Conservation (phyloP, 805 yeast species). For the Metschnikowia cerradonensis region DNA sequence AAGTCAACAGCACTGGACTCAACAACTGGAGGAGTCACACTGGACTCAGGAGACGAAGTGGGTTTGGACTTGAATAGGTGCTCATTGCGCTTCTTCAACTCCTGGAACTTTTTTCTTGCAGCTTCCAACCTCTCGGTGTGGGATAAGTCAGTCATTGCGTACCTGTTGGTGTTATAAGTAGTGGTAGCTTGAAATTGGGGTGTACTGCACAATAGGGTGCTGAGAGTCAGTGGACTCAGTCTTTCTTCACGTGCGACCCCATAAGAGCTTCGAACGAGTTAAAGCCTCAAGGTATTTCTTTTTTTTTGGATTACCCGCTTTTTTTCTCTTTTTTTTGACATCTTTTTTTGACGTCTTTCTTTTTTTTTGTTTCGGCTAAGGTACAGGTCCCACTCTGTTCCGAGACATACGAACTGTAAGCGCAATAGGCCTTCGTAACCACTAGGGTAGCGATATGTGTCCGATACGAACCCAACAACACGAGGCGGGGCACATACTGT, state of each 20-base stretch:
- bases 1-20: slow-evolving; percentile 1
- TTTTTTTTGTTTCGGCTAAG: too few species aligned
- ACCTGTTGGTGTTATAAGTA: not conserved
- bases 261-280: too few species aligned
- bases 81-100: slow-evolving; percentile 47
- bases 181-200: not conserved
- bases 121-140: slow-evolving; percentile 66
- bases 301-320: too few species aligned
- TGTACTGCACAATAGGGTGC: not conserved
- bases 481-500: too few species aligned
- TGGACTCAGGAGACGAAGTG: not conserved
- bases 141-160: slow-evolving; percentile 16
- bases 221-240: too few species aligned
- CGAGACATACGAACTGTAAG: not conserved
- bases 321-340: too few species aligned
- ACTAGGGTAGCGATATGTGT: not conserved
- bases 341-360: too few species aligned
- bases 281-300: too few species aligned
- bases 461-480: too few species aligned
- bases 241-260: too few species aligned
- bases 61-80: not conserved
- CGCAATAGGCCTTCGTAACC: not conserved
- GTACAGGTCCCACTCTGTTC: not conserved
- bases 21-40: not conserved
- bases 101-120: slow-evolving; percentile 71